Evolutionary conservation across 257 asterid genomes (phyloP), one percentile per base, ranked within the genome.

Genomic region (Solanum sejunctum): DNA sequence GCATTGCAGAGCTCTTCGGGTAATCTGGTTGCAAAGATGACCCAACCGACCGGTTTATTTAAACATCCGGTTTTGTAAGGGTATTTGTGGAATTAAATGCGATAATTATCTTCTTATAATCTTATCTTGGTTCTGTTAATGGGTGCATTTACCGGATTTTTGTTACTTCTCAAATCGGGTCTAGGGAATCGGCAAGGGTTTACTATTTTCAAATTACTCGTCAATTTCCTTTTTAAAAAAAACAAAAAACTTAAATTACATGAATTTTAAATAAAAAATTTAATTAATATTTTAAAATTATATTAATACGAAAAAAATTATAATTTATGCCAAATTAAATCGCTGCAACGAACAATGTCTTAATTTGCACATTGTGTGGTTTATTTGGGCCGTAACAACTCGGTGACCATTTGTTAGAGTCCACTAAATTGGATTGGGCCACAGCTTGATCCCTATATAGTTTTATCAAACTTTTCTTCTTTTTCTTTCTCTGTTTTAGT

Each of bases 1-100:
- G 94, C 98, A 95, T 95, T 91, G 71, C 86, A 87, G 85, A 81
- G 55, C 12, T 47, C 78, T 43, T 80, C 81, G 60, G 56, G 56
- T 72, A 72, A 72, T 72, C 56, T 56, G 81, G 81, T 75, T 67
- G 84, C 52, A 55, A n/a, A 26, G 36, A 21, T 3, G 67, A 84
- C 70, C 36, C 70, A 69, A 77, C 63, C 82, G 58, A 26, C 63
- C 82, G 47, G 63, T 77, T 75, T 58, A 47, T 61, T 56, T 86
- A 66, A 86, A 79, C 85, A 88, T 84, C 89, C 43, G 54, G 71
- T 85, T 87, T 66, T 45, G 20, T 18, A 86, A 80, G 89, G 85
- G 90, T 84, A 80, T 55, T 86, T 87, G 87, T 32, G 90, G 89
- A 26, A 84, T 67, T 70, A 39, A 26, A 8, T 6, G 36, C 80